These are phyloP conservation scores for Draba incana DNA, from an alignment of 345 rosid genomes.

Conservation along the genomic window DNA sequence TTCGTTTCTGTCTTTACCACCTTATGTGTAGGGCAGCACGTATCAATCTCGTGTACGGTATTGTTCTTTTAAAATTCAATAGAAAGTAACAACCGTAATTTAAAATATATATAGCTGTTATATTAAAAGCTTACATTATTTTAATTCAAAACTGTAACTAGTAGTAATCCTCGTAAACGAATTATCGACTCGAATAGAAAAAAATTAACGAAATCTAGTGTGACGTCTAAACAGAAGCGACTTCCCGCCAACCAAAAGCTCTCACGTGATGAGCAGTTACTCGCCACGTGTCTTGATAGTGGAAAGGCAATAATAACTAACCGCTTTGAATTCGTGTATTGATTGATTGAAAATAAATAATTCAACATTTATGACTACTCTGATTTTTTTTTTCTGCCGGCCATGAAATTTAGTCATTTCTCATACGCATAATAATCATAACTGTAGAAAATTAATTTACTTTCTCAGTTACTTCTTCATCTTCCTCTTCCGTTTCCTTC, in stretches of 20 bases:
- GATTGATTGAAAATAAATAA: neutral
- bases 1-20: no score
- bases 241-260: constrained; percentile 30
- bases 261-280: neutral
- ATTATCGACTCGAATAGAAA: neutral
- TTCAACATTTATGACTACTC: constrained; percentile 21
- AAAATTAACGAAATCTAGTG: neutral
- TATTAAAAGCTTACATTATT: no score
- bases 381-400: constrained; percentile 11
- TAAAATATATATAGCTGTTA: no score
- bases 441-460: neutral
- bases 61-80: no score
- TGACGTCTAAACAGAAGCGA: neutral
- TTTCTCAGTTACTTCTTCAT: constrained; percentile 19
- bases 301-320: neutral
- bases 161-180: no score
- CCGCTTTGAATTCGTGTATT: neutral
- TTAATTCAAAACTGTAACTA: no score
- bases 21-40: no score
- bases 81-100: no score
- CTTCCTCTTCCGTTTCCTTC: constrained; percentile 20
- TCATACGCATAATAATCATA: constrained; percentile 1
- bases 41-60: no score
- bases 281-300: constrained; percentile 21
- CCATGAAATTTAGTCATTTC: constrained; percentile 12